These are phyloP conservation scores for Trebouxia sp. DNA, from an alignment of 139 green algal species.

Conservation along the genomic window DNA sequence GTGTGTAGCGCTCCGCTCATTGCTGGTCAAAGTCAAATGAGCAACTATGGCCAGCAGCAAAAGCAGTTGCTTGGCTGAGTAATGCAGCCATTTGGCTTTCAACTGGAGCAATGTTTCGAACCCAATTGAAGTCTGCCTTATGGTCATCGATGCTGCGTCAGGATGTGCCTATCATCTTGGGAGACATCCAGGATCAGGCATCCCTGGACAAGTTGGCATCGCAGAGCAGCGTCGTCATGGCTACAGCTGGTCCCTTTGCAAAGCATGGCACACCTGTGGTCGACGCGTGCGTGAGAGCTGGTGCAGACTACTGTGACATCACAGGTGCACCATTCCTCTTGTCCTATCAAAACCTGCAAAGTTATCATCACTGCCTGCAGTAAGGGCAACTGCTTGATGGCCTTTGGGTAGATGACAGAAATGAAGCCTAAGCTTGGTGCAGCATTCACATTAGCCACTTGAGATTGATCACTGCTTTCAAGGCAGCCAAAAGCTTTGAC, in stretches of 20 bases:
- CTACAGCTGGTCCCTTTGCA: constrained; percentile 68
- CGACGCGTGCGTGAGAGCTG: constrained; percentile 64
- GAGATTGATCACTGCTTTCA: too few relatives aligned
- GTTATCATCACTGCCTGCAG: too few relatives aligned
- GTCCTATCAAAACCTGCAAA: background rate
- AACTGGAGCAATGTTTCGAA: too few relatives aligned
- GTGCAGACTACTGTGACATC: constrained; percentile 89
- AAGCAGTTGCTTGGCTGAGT: too few relatives aligned
- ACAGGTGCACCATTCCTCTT: constrained; percentile 56
- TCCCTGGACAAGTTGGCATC: constrained; percentile 57
- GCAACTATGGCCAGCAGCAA: too few relatives aligned
- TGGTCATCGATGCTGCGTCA: background rate
- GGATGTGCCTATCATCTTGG: constrained; percentile 39
- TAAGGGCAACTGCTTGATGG: too few relatives aligned
- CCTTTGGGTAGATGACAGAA: too few relatives aligned
- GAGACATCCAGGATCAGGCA: constrained; percentile 56
- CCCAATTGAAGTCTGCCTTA: background rate
- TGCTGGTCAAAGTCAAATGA: background rate
- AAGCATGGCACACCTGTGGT: constrained; percentile 77
- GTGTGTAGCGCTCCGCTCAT: background rate
- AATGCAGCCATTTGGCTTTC: too few relatives aligned
- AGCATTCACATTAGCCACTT: too few relatives aligned
- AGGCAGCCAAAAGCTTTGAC: too few relatives aligned
- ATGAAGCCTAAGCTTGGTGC: too few relatives aligned
- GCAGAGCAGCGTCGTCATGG: constrained; percentile 73